Conservation (phyloP, 2,329 filamentous ascomycete genomes). For the Diplodia sapinea region DNA sequence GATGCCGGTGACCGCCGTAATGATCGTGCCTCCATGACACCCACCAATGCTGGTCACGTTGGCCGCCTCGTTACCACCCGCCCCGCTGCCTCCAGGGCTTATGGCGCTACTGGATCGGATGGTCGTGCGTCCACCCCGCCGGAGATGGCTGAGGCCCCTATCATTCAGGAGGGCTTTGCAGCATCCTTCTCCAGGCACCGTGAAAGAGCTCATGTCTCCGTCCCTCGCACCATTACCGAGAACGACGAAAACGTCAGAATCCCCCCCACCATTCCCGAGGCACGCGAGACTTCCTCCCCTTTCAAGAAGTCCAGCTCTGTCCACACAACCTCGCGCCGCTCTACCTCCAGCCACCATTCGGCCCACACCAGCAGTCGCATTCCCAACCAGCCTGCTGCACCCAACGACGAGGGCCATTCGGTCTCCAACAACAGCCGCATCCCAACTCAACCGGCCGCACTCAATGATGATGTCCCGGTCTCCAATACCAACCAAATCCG, state of each 20-base stretch:
- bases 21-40: background rate
- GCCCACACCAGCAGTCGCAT: background rate
- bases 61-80: slow-evolving; percentile 11
- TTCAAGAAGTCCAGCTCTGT: background rate
- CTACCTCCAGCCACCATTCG: background rate
- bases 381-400: background rate
- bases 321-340: background rate
- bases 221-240: background rate
- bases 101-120: slow-evolving; percentile 1
- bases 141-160: slow-evolving; percentile 3
- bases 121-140: background rate
- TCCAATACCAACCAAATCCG: no score
- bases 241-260: background rate
- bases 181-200: slow-evolving; percentile 1
- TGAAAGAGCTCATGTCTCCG: background rate
- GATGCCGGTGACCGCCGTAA: background rate
- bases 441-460: background rate
- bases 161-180: background rate
- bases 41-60: slow-evolving; percentile 11
- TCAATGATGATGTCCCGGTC: background rate
- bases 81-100: slow-evolving; percentile 2
- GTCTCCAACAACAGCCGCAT: background rate
- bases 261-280: slow-evolving; percentile 5
- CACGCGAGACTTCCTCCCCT: background rate
- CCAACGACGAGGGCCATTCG: background rate